These are phyloP conservation scores for Asparagopsis taxiformis DNA, from an alignment of 31 red algal species.

Conservation along the genomic window DNA sequence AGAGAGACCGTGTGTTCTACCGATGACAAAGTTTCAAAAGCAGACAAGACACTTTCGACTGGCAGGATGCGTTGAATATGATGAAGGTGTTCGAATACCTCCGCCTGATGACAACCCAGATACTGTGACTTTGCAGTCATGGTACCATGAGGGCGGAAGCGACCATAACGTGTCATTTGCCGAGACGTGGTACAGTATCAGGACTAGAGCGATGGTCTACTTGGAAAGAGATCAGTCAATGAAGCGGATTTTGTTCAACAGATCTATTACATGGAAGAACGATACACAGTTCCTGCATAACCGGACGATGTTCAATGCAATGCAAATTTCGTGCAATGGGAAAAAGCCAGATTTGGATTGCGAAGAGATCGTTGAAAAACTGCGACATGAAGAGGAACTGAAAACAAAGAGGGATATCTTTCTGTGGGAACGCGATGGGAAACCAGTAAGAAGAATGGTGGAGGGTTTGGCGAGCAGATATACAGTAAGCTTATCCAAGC, in stretches of 20 bases:
- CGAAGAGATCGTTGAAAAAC: not conserved
- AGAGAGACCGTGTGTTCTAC: not conserved
- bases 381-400: not conserved
- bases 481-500: not conserved
- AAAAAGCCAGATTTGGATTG: not conserved
- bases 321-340: not conserved
- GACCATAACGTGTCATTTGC: not conserved
- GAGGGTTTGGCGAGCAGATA: not conserved
- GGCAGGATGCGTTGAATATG: not conserved
- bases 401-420: not conserved
- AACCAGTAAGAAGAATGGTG: not conserved
- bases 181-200: not conserved
- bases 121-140: not conserved
- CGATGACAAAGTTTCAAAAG: not conserved
- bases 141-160: not conserved
- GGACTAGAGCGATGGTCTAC: too few relatives aligned
- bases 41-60: not conserved
- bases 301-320: not conserved
- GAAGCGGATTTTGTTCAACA: too few relatives aligned
- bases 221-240: too few relatives aligned
- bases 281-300: too few relatives aligned
- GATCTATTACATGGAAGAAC: too few relatives aligned
- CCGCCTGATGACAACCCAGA: not conserved
- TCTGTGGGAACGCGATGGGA: not conserved
- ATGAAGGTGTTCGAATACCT: not conserved